These are phyloP conservation scores for Anisogramma anomala DNA, from an alignment of 2,329 filamentous ascomycete genomes.

Conservation along the genomic window DNA sequence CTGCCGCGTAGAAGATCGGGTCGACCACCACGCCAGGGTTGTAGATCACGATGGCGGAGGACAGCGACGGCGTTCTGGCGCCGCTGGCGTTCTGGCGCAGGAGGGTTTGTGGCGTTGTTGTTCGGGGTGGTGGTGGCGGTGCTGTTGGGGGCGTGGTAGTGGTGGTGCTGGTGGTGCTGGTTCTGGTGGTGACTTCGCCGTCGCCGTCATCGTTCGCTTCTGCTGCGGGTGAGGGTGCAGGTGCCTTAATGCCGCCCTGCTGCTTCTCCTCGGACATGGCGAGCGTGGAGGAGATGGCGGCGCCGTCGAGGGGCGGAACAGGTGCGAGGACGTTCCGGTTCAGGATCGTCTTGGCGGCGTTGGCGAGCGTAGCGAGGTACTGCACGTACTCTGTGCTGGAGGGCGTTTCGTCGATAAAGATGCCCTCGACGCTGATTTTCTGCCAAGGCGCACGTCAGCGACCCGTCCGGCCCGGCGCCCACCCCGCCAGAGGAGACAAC, in stretches of 20 bases:
- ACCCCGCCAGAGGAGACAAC: neutral
- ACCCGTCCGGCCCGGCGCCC: neutral
- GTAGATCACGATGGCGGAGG: conserved; percentile 24
- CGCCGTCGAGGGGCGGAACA: too few species aligned
- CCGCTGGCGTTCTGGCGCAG: conserved; percentile 2
- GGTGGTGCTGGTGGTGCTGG: conserved; percentile 4
- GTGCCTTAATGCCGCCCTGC: neutral
- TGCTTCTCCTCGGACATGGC: too few species aligned
- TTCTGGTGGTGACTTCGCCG: conserved; percentile 3
- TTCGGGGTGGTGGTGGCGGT: neutral
- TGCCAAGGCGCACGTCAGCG: neutral
- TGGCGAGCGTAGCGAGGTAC: conserved; percentile 19
- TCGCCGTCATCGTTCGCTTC: neutral
- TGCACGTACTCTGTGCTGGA: conserved; percentile 15
- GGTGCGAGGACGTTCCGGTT: conserved; percentile 7
- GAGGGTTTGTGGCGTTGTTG: neutral
- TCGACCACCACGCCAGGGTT: conserved; percentile 34
- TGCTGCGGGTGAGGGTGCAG: neutral
- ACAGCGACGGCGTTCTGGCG: conserved; percentile 7
- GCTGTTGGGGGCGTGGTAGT: too few species aligned
- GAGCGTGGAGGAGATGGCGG: too few species aligned
- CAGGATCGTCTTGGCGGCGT: conserved; percentile 10
- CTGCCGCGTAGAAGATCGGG: conserved; percentile 26
- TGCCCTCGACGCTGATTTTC: conserved; percentile 31
- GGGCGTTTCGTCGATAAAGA: conserved; percentile 39